Evolutionary conservation across 2,329 filamentous ascomycete species (phyloP).

Genomic region (Fusarium sp.): DNA sequence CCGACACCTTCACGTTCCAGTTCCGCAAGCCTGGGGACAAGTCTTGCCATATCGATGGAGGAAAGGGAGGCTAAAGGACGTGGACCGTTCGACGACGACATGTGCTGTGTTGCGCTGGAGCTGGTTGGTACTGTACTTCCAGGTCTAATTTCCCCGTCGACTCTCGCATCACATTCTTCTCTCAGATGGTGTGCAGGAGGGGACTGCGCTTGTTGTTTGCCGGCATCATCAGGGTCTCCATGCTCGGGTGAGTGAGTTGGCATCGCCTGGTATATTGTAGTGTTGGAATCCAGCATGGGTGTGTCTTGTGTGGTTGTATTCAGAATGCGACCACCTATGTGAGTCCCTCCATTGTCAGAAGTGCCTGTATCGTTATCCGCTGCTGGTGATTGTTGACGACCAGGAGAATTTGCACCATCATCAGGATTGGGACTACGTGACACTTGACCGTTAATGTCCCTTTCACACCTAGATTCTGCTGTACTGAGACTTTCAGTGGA

Average conservation of each 20-base stretch:
- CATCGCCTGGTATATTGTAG: neutral
- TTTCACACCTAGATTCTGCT: too few relatives aligned
- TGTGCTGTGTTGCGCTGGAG: neutral
- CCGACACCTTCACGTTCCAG: neutral
- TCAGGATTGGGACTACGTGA: too few relatives aligned
- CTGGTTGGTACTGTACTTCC: too few relatives aligned
- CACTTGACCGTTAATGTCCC: too few relatives aligned
- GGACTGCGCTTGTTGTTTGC: neutral
- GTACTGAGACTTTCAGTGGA: too few relatives aligned
- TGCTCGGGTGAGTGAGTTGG: neutral
- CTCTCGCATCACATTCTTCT: neutral
- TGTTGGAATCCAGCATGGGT: neutral
- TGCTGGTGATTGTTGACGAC: too few relatives aligned
- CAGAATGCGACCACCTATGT: too few relatives aligned
- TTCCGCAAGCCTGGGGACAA: conserved; percentile 4
- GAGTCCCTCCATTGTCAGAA: too few relatives aligned
- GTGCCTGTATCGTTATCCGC: too few relatives aligned
- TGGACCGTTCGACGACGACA: neutral
- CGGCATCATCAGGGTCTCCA: neutral
- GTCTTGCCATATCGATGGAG: neutral
- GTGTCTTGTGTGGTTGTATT: too few relatives aligned
- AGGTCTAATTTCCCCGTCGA: neutral
- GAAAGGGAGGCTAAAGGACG: neutral
- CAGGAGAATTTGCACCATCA: too few relatives aligned
- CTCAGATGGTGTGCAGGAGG: neutral